These are phyloP conservation scores for Penicillium subrubescens DNA, from an alignment of 495 filamentous ascomycete genomes.

Conservation along the genomic window DNA sequence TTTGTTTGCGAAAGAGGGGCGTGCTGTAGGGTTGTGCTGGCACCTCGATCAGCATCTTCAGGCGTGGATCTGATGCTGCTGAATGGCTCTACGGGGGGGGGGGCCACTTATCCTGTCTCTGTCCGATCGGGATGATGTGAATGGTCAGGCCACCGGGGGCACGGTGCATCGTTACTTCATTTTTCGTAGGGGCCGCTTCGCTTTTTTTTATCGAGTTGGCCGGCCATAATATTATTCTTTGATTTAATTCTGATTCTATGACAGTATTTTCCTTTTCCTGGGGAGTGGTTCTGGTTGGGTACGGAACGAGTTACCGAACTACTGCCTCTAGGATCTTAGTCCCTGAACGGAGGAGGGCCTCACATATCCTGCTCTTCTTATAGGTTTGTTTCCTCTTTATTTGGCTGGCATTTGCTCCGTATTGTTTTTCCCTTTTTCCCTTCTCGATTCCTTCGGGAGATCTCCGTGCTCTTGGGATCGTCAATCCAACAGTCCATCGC, in stretches of 20 bases:
- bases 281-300: not conserved
- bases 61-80: not conserved
- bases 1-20: not conserved
- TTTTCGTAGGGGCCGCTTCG: not conserved
- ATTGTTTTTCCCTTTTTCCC: not conserved
- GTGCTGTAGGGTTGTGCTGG: constrained; percentile 10
- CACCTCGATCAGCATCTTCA: constrained; percentile 15
- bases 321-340: not conserved
- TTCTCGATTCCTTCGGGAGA: not conserved
- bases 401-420: not conserved
- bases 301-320: not conserved
- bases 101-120: not conserved
- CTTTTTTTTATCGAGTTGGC: not conserved
- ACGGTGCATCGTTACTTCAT: constrained; percentile 1
- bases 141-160: not conserved
- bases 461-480: not conserved
- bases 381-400: not conserved
- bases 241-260: too few relatives aligned
- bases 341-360: not conserved
- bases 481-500: not conserved
- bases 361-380: not conserved
- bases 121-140: not conserved
- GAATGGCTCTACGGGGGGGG: not conserved
- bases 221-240: too few relatives aligned
- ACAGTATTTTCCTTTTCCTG: too few relatives aligned